Percentiles rank a stretch among this genome's conserved stretches.
Conservation (phyloP, 345 rosid species). For the Syzygium grande region DNA sequence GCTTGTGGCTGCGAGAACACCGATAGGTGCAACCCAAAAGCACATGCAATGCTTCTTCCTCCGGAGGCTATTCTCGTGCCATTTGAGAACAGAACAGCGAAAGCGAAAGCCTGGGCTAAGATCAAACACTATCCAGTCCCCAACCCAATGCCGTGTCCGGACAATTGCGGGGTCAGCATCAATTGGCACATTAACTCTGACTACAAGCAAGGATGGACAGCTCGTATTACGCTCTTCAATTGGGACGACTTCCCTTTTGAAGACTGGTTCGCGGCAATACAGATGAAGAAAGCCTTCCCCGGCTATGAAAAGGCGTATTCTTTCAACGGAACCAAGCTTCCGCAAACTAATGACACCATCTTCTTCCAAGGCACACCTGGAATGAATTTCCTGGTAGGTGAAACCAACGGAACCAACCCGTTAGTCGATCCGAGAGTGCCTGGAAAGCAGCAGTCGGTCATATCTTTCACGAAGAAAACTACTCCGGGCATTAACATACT, state of each 20-base stretch:
- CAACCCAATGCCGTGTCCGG: constrained; percentile 68
- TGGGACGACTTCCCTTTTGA: constrained; percentile 51
- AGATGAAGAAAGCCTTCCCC: constrained; percentile 43
- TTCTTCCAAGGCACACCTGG: constrained; percentile 65
- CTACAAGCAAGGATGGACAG: constrained; percentile 68
- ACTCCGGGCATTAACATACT: constrained; percentile 35
- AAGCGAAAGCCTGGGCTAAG: constrained; percentile 75
- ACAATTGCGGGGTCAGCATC: constrained; percentile 90
- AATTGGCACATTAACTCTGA: constrained; percentile 86
- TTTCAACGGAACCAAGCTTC: constrained; percentile 63
- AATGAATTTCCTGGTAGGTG: constrained; percentile 56
- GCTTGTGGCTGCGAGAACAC: constrained; percentile 75
- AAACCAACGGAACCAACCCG: constrained; percentile 43
- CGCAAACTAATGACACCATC: constrained; percentile 35
- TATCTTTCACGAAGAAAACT: constrained; percentile 60
- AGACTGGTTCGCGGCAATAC: constrained; percentile 72
- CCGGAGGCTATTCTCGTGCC: constrained; percentile 76
- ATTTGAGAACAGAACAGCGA: constrained; percentile 53
- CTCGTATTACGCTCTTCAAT: constrained; percentile 74
- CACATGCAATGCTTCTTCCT: constrained; percentile 57
- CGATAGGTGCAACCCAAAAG: constrained; percentile 39
- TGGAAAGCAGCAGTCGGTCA: constrained; percentile 87
- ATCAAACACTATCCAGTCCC: constrained; percentile 43
- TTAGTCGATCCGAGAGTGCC: constrained; percentile 47
- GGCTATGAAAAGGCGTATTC: constrained; percentile 78